A percentile compares a stretch with the other conserved stretches of the same genome.
Evolutionary conservation across 2,329 filamentous ascomycete genomes (phyloP).

Genomic region (Tolypocladium tropicale): DNA sequence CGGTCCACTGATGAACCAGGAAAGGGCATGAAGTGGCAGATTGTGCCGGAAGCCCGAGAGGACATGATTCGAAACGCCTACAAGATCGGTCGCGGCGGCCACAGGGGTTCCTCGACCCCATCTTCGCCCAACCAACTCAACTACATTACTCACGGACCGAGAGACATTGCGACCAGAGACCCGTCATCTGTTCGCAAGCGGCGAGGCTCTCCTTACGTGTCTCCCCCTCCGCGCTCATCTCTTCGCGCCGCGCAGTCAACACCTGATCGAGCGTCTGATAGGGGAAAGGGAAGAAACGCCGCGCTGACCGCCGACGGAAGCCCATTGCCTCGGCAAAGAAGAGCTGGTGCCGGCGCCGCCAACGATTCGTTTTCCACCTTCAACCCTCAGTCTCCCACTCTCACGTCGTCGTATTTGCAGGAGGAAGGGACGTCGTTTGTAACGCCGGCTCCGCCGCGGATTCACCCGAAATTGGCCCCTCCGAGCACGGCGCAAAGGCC

Average conservation of each 20-base stretch:
- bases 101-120: conserved; percentile 58
- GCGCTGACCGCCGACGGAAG: conserved; percentile 45
- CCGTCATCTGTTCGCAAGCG: conserved; percentile 44
- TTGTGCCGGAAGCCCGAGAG: conserved; percentile 71
- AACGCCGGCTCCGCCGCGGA: conserved; percentile 62
- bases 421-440: conserved; percentile 53
- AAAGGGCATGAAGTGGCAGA: conserved; percentile 99
- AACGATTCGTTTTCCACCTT: conserved; percentile 36
- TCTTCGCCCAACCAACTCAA: conserved; percentile 55
- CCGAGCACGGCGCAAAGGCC: conserved; percentile 73
- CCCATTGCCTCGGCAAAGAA: conserved; percentile 48
- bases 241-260: conserved; percentile 44
- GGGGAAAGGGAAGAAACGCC: conserved; percentile 24
- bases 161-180: conserved; percentile 42
- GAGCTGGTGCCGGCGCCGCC: conserved; percentile 18
- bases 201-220: conserved; percentile 42
- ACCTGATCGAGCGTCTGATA: conserved; percentile 40
- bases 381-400: conserved; percentile 46
- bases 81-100: conserved; percentile 51
- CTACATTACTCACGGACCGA: conserved; percentile 49
- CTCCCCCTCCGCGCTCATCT: conserved; percentile 43
- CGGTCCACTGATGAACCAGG: conserved; percentile 90
- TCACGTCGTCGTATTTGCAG: conserved; percentile 52
- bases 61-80: conserved; percentile 73
- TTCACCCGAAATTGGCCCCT: conserved; percentile 65